A percentile compares a stretch with the other conserved stretches of the same genome.
Evolutionary conservation across 108 stramenopile genomes (phyloP).

Genomic region (Pseudonitzschia pungens): DNA sequence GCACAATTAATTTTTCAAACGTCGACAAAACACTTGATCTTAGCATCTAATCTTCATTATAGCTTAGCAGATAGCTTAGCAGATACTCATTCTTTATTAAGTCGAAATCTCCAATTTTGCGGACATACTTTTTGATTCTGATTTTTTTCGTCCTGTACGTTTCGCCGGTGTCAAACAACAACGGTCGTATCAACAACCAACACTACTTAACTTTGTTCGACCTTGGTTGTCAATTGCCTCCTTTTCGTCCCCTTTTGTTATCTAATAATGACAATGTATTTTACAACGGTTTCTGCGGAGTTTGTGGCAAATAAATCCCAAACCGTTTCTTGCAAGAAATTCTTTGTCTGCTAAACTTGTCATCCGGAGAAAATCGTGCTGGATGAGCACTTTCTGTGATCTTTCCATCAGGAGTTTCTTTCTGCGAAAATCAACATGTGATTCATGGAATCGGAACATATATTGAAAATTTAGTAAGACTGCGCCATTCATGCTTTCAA

Average conservation of each 20-base stretch:
- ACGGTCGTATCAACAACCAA: too few relatives aligned
- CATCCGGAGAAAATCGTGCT: conserved; percentile 98
- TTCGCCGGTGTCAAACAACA: too few relatives aligned
- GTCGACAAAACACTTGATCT: background rate
- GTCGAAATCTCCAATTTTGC: too few relatives aligned
- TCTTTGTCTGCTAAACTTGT: conserved; percentile 96
- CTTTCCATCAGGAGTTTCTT: conserved; percentile 79
- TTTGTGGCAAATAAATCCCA: conserved; percentile 93
- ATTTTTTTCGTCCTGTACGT: too few relatives aligned
- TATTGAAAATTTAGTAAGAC: background rate
- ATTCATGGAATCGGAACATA: background rate
- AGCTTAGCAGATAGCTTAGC: too few relatives aligned
- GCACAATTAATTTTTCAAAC: background rate
- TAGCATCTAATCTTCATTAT: background rate
- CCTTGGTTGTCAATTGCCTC: background rate
- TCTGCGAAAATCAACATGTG: conserved; percentile 45
- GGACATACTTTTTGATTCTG: too few relatives aligned
- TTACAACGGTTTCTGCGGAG: conserved; percentile 76
- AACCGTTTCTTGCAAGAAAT: conserved; percentile 97
- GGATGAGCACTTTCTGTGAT: conserved; percentile 94
- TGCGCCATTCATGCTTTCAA: background rate
- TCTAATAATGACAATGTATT: background rate
- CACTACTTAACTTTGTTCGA: background rate
- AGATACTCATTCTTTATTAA: too few relatives aligned
- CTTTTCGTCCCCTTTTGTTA: background rate